A percentile compares a stretch with the other conserved stretches of the same genome.
Evolutionary conservation across 441 rosid species (phyloP).

Genomic region (Syzygium malaccense): DNA sequence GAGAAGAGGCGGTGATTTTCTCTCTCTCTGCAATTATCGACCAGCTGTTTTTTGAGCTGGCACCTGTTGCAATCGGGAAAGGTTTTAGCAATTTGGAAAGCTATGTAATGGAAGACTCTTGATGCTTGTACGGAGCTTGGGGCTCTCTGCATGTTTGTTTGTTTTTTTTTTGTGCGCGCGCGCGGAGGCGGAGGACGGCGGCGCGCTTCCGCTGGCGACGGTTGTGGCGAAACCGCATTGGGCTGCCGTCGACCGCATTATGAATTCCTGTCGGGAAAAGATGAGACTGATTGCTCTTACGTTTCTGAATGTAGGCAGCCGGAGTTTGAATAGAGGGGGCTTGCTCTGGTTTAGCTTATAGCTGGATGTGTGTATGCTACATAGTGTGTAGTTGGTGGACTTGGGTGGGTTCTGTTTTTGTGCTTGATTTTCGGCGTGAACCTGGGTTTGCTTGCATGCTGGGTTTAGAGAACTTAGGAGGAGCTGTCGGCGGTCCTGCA

Average conservation of each 20-base stretch:
- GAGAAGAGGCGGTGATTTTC: too few relatives aligned
- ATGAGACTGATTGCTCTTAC: neutral
- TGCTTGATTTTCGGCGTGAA: neutral
- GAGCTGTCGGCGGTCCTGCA: neutral
- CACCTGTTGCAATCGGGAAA: neutral
- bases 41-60: neutral
- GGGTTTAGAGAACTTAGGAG: neutral
- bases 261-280: neutral
- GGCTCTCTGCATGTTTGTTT: neutral
- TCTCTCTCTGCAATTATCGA: neutral
- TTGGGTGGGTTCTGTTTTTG: neutral
- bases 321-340: neutral
- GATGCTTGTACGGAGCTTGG: neutral
- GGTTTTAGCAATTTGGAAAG: neutral
- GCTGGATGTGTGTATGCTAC: neutral
- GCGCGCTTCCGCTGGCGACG: neutral
- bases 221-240: neutral
- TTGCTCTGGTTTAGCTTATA: neutral
- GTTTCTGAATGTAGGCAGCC: neutral
- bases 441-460: neutral
- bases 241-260: neutral
- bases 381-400: neutral
- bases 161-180: neutral
- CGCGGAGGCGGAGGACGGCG: neutral
- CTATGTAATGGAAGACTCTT: neutral